phyloP scores from a whole-genome alignment of 805 yeast genomes.

The Saccharomyces paradoxus region DNA sequence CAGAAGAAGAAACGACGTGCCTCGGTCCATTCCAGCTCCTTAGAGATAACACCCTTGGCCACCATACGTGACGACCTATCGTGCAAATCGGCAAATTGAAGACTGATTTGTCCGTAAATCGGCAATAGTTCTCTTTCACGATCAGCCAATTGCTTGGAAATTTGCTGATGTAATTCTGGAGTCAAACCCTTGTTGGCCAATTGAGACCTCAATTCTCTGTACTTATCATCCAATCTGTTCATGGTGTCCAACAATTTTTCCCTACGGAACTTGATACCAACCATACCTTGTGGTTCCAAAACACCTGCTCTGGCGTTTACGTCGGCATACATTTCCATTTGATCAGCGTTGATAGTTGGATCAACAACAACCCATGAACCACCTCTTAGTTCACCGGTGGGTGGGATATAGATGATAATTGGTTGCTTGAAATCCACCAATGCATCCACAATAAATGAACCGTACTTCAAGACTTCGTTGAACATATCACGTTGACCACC shows the following conservation, averaged over 20 bases:
- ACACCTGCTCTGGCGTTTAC: conserved; percentile 95
- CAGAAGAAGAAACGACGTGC: conserved; percentile 97
- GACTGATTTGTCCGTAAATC: conserved; percentile 82
- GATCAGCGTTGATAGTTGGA: conserved; percentile 90
- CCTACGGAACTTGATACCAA: conserved; percentile 93
- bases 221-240: conserved; percentile 76
- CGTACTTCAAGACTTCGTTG: conserved; percentile 94
- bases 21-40: conserved; percentile 76
- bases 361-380: conserved; percentile 99
- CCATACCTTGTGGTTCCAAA: conserved; percentile 98
- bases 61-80: conserved; percentile 97
- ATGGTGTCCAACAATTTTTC: conserved; percentile 86
- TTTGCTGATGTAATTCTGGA: conserved; percentile 56
- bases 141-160: conserved; percentile 57
- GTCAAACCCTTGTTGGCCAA: conserved; percentile 45
- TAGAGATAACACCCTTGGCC: conserved; percentile 84
- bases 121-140: conserved; percentile 81
- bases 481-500: conserved; percentile 99
- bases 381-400: conserved; percentile 97
- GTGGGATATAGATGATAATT: conserved; percentile 93
- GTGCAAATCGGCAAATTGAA: conserved; percentile 96
- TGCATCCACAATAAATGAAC: conserved; percentile 95
- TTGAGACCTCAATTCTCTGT: conserved; percentile 57
- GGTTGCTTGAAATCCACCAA: conserved; percentile 94
- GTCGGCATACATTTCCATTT: conserved; percentile 99